Evolutionary conservation across 768 basidiomycete genomes (phyloP), one percentile per base, ranked within the genome.

Genomic region (Lanmaoa pseudosensibilis): DNA sequence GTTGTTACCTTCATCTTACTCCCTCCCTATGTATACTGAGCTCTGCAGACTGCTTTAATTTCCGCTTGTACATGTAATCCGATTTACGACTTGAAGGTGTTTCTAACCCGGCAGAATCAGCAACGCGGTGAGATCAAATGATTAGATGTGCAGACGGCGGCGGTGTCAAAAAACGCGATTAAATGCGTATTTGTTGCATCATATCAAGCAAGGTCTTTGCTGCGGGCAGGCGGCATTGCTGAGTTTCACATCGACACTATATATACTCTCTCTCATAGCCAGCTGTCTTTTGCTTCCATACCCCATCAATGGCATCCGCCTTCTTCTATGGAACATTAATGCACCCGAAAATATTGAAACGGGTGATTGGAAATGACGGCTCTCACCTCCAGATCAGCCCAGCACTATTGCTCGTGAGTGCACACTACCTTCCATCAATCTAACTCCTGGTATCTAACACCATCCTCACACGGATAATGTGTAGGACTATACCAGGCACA

Each of bases 311-410:
- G 74, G 44, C 69, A 58, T 73, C 75, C 25, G 86, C 86, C 18
- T 95, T 94, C 72, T 90, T 93, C 76, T 94, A 95, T 71, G 95
- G 95, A 13, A 96, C 92, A 0, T 76, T 98, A 21, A 85, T 95
- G 79, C 92, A 94, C 64, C 93, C 94, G 7, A 82, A 82, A 48
- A 88, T 98, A 65, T 75, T 97, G 38, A 81, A 77, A 55, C 77
- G 86, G 19, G 93, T 97, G 8, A 84, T 97, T 43, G 78, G 78
- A 8, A 85, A 90, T 63, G 76, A 84, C 44, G 90, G 87, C 9
- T 63, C 73, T 9, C 76, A 85, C 58, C 77, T 96, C 3, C 67
- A 82, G 50, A 80, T 90, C 44, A 84, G 85, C 58, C 86, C 90
- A 38, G 94, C 92, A 6, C 67, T 94, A 8, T 69, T 97, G 9